Evolutionary conservation across 1,139 yeast species (phyloP).

Genomic region (Scheffersomyces illinoinensis): DNA sequence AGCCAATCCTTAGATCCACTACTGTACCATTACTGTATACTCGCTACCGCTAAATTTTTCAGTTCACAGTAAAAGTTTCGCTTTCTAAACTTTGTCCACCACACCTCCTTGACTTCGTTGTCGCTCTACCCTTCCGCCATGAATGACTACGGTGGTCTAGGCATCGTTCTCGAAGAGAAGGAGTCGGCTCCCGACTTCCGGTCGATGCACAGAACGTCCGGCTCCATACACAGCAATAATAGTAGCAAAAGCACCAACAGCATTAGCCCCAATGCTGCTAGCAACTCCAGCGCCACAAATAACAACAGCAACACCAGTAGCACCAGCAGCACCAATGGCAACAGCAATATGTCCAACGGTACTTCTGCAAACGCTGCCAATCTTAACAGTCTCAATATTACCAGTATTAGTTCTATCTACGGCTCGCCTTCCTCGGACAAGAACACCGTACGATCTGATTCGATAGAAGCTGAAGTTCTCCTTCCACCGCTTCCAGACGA

Average conservation of each 20-base stretch:
- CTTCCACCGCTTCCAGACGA: conserved; percentile 43
- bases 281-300: background rate
- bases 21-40: background rate
- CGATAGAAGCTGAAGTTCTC: conserved; percentile 23
- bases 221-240: background rate
- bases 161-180: conserved; percentile 15
- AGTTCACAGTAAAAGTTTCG: background rate
- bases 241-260: background rate
- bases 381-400: background rate
- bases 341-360: background rate
- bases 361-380: background rate
- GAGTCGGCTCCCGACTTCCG: conserved; percentile 5
- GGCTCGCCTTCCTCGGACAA: background rate
- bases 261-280: background rate
- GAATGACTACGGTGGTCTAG: conserved; percentile 16
- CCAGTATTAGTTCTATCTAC: background rate
- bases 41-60: background rate
- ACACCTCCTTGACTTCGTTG: background rate
- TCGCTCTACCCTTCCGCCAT: conserved; percentile 2
- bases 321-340: background rate
- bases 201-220: background rate
- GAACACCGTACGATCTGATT: background rate
- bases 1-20: background rate
- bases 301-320: background rate
- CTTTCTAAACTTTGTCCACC: background rate